These are phyloP conservation scores for Cucurbita pepo DNA, from an alignment of 306 rosid species.

Conservation along the genomic window DNA sequence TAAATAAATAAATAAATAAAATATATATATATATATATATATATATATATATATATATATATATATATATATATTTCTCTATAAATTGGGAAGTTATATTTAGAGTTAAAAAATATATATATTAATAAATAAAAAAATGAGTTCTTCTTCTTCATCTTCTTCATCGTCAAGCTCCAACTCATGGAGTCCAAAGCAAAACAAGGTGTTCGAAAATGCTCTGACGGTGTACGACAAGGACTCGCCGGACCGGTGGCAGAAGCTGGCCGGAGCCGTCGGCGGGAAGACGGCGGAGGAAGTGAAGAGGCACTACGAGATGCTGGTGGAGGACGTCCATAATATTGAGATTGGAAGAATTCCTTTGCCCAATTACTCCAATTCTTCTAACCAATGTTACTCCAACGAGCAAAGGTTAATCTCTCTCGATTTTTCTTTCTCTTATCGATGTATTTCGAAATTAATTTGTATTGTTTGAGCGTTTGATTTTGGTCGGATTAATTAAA, in stretches of 20 bases:
- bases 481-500: background rate
- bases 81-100: background rate
- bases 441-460: background rate
- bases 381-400: slow-evolving; percentile 4
- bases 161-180: slow-evolving; percentile 19
- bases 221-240: slow-evolving; percentile 43
- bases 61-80: background rate
- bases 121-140: too few relatives aligned
- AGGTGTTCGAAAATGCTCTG: slow-evolving; percentile 63
- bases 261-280: slow-evolving; percentile 71
- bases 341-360: slow-evolving; percentile 54
- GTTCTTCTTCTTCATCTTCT: background rate
- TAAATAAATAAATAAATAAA: background rate
- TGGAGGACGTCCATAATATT: slow-evolving; percentile 47
- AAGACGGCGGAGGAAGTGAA: slow-evolving; percentile 63
- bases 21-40: background rate
- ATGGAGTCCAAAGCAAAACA: slow-evolving; percentile 65
- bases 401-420: slow-evolving; percentile 31
- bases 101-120: background rate
- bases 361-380: slow-evolving; percentile 33
- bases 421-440: background rate
- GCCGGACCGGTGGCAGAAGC: slow-evolving; percentile 54
- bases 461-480: background rate
- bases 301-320: slow-evolving; percentile 48
- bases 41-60: background rate